phyloP scores from a whole-genome alignment of 2,329 filamentous ascomycete species.

The Colletotrichum sp. region DNA sequence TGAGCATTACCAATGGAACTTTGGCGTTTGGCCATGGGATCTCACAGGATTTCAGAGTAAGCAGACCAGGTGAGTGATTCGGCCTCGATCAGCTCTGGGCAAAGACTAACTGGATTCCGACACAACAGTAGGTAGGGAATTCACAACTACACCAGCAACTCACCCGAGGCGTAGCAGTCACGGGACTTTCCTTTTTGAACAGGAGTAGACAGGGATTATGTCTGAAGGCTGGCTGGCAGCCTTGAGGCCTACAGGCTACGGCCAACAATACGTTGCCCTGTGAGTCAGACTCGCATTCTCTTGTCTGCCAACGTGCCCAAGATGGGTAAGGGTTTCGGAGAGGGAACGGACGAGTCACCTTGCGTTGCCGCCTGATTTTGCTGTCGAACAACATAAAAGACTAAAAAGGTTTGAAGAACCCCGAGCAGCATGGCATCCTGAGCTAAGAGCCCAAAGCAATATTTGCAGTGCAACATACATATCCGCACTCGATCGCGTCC shows the following conservation, averaged over 20 bases:
- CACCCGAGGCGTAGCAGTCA: not conserved
- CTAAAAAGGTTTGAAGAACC: not conserved
- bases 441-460: not conserved
- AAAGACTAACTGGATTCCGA: not conserved
- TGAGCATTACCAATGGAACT: not conserved
- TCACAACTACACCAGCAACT: not conserved
- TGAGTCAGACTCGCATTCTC: constrained; percentile 1
- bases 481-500: not conserved
- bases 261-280: not conserved
- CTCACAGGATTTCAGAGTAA: not conserved
- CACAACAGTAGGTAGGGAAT: not conserved
- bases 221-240: not conserved
- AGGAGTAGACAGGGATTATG: not conserved
- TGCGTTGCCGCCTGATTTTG: constrained; percentile 1
- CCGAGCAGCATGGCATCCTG: not conserved
- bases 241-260: not conserved
- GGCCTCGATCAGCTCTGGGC: not conserved
- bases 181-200: not conserved
- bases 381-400: not conserved
- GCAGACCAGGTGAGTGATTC: not conserved
- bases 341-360: not conserved
- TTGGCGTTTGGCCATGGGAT: not conserved
- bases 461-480: not conserved
- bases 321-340: not conserved
- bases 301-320: not conserved